These are phyloP conservation scores for Cryptococcus neoformans DNA, from an alignment of 1,284 basidiomycete genomes.

Conservation along the genomic window DNA sequence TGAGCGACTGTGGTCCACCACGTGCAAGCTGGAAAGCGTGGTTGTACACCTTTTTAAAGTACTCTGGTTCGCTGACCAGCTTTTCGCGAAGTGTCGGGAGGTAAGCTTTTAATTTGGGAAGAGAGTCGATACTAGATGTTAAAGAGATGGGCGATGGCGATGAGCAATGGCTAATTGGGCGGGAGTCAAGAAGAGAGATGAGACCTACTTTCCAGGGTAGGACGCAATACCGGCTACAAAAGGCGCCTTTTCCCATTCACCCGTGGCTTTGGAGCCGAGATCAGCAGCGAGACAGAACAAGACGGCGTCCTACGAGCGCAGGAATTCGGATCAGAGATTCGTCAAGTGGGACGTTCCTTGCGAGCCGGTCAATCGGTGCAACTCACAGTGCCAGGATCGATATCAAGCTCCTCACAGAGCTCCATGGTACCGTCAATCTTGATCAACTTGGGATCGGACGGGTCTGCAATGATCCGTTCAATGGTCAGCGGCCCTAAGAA, in stretches of 20 bases:
- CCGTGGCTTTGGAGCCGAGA: conserved; percentile 54
- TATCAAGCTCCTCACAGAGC: conserved; percentile 44
- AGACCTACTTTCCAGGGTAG: conserved; percentile 38
- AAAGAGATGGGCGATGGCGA: neutral
- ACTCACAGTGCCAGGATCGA: conserved; percentile 45
- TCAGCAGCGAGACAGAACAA: conserved; percentile 50
- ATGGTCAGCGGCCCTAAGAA: neutral
- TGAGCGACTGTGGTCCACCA: neutral
- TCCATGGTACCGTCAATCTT: conserved; percentile 49
- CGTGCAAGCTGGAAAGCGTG: conserved; percentile 86
- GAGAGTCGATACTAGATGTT: conserved; percentile 62
- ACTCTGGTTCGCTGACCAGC: conserved; percentile 64
- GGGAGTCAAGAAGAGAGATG: neutral
- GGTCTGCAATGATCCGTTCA: conserved; percentile 19
- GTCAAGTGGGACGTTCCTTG: neutral
- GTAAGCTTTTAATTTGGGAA: conserved; percentile 62
- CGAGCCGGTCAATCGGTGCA: neutral
- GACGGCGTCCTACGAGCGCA: conserved; percentile 34
- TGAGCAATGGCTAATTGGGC: no score
- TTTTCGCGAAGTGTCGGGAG: conserved; percentile 61
- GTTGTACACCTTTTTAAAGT: conserved; percentile 84
- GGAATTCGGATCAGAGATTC: neutral
- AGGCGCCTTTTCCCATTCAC: conserved; percentile 69
- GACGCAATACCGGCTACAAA: conserved; percentile 80
- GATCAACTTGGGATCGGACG: conserved; percentile 42